Evolutionary conservation across 805 yeast species (phyloP).

Genomic region (Komagataella pastoris): DNA sequence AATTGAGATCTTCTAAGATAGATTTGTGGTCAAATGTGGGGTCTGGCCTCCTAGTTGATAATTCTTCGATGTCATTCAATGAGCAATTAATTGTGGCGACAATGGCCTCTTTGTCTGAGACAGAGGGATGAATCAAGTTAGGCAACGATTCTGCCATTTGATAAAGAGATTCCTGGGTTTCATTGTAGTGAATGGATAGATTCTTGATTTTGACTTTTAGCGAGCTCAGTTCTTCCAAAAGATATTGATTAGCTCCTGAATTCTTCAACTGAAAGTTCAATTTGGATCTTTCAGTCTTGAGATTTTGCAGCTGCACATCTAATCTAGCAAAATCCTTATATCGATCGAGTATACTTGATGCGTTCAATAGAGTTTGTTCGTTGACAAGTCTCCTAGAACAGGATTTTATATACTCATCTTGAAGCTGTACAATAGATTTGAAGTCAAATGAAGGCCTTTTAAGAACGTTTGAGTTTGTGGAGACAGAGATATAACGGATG

Average conservation of each 20-base stretch:
- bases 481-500: neutral
- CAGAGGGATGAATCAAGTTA: conserved; percentile 39
- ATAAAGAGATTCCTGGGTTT: conserved; percentile 22
- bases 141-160: conserved; percentile 42
- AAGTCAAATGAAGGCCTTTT: conserved; percentile 21
- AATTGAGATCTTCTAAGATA: conserved; percentile 53
- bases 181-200: conserved; percentile 11
- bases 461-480: conserved; percentile 11
- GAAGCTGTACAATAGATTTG: conserved; percentile 15
- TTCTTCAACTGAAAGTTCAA: conserved; percentile 9
- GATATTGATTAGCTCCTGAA: neutral
- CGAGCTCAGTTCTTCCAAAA: neutral
- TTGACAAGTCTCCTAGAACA: conserved; percentile 19
- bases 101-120: conserved; percentile 26
- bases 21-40: conserved; percentile 42
- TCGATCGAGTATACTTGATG: conserved; percentile 7
- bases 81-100: conserved; percentile 34
- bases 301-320: conserved; percentile 6
- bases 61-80: neutral
- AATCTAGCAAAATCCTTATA: conserved; percentile 7
- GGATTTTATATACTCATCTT: conserved; percentile 13
- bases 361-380: conserved; percentile 4
- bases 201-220: conserved; percentile 17
- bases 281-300: conserved; percentile 11
- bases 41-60: conserved; percentile 16